phyloP scores from a whole-genome alignment of 2,329 filamentous ascomycete genomes.

The Phaeosphaeria sp. region DNA sequence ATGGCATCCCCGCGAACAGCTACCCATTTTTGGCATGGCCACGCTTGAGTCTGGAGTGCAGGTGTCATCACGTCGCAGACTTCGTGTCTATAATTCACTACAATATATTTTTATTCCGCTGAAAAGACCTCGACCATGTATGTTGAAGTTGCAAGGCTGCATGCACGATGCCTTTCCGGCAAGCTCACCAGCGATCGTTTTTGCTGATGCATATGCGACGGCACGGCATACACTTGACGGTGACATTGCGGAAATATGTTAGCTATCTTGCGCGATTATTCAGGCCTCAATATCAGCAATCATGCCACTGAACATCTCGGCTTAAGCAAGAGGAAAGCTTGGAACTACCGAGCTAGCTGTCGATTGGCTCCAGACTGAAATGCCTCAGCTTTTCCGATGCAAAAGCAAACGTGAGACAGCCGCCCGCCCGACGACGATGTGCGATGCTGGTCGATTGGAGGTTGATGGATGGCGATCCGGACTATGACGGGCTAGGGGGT shows the following conservation, averaged over 20 bases:
- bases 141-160: neutral
- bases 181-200: neutral
- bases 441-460: conserved; percentile 12
- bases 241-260: neutral
- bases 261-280: conserved; percentile 5
- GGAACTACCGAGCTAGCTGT: conserved; percentile 4
- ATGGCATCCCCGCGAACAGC: conserved; percentile 27
- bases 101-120: neutral
- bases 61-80: neutral
- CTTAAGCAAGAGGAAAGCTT: conserved; percentile 11
- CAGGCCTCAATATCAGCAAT: neutral
- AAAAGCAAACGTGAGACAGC: conserved; percentile 15
- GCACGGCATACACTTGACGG: neutral
- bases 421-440: conserved; percentile 33
- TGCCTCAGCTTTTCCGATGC: conserved; percentile 31
- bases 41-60: neutral
- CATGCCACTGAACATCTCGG: conserved; percentile 11
- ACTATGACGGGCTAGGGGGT: conserved; percentile 25
- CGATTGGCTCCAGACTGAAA: conserved; percentile 14
- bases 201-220: neutral
- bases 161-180: neutral
- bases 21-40: neutral
- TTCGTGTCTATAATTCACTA: neutral
- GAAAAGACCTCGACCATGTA: neutral
- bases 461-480: conserved; percentile 10